Percentiles rank a stretch among this genome's conserved stretches.
These are phyloP conservation scores for Microstegium vimineum DNA, from an alignment of 176 grass and related monocot genomes.

Conservation along the genomic window DNA sequence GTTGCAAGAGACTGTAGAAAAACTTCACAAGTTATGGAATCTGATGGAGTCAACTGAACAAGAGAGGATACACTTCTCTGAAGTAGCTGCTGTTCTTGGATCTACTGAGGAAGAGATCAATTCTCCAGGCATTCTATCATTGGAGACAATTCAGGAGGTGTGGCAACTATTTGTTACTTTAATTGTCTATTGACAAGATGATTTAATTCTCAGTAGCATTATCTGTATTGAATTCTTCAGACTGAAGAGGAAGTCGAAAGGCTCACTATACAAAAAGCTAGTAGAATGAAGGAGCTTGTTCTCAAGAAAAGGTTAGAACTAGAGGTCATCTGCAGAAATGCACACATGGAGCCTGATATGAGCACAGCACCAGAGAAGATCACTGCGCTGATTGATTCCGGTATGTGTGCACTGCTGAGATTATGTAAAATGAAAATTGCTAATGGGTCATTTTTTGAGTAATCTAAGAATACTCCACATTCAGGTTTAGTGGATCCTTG, in stretches of 20 bases:
- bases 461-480: constrained; percentile 15
- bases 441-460: constrained; percentile 20
- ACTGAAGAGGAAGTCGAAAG: constrained; percentile 74
- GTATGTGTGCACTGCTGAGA: constrained; percentile 34
- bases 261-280: constrained; percentile 70
- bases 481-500: constrained; percentile 95
- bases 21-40: constrained; percentile 78
- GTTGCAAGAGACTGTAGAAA: constrained; percentile 67
- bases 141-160: constrained; percentile 81
- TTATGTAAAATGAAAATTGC: constrained; percentile 3
- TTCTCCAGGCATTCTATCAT: constrained; percentile 59
- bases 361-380: constrained; percentile 87
- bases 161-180: not conserved
- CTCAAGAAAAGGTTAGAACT: constrained; percentile 87
- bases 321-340: constrained; percentile 80
- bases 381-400: constrained; percentile 80
- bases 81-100: constrained; percentile 54
- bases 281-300: constrained; percentile 98
- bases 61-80: constrained; percentile 58
- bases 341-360: constrained; percentile 78
- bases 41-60: constrained; percentile 91
- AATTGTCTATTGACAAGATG: constrained; percentile 3
- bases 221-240: constrained; percentile 42
- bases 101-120: constrained; percentile 61
- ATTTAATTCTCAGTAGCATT: constrained; percentile 1